Base-by-base conservation (phyloP, 495 filamentous ascomycete species). In the Cenococcum geophilum region DNA sequence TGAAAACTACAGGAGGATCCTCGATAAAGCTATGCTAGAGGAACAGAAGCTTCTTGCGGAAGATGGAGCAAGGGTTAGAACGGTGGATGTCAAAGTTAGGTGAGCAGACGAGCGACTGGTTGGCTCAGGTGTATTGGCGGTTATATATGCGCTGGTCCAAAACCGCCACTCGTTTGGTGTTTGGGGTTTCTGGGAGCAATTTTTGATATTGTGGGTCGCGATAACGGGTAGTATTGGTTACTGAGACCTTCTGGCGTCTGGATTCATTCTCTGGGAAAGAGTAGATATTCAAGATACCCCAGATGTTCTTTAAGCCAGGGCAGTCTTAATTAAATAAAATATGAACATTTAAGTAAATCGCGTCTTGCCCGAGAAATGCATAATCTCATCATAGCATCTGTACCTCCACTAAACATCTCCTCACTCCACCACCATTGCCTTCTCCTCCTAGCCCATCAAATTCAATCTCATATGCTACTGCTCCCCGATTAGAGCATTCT, bases 401-500 rank as follows among this genome's bases (percentile, higher is more conserved):
- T 59, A 76, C 74, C 65, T 77, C 75, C 21, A 77, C 40, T 57
- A 77, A 63, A 62, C 70, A 70, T 61, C 74, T 70, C 53, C 72
- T 67, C 6, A 77, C 75, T 14, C 75, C 75, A 21, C 49, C 48
- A 4, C 59, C 81, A 69, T 91, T 83, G 6, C 12, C 40, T 4
- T 45, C 40, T 18, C 70, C 84, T 48, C 32, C 77, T 36, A 92
- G 74, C 37, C 81, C 78, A 48, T 74, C 71, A 43, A 72, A 72
- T 40, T 76, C 74, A 48, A 76, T 68, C 63, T 77, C 75, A 62
- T 83, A 74, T 23, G 83, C 82, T 36, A 76, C 72, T 9, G 76
- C 82, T 21, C 82, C 83, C 27, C 79, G 75, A 21, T 71, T 77
- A 57, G 76, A 72, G 59, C 89, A 76, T 62, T 81, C 80, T 34